Evolutionary conservation across 768 basidiomycete genomes (phyloP), one percentile per base, ranked within the genome.

Genomic region (Botryobasidium botryosum): DNA sequence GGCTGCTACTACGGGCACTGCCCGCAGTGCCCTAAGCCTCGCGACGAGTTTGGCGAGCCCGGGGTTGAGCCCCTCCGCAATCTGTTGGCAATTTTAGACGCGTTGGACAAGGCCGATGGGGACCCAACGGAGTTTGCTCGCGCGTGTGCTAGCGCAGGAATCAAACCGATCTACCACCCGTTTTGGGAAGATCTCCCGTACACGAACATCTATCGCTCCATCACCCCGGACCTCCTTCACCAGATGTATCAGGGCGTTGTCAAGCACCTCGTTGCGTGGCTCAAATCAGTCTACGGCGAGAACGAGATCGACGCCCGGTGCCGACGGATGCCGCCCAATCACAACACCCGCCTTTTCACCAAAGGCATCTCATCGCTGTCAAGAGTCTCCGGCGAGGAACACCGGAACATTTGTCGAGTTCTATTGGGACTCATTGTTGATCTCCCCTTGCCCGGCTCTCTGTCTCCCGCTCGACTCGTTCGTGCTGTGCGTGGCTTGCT

Each of bases 401-500:
- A 47, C 20, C 35, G 38, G 40, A 28, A 53, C 17, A 46, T 51
- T 23, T 36, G 33, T 4, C 4, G n/a, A 12, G 20, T 41, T 20
- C 46, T 52, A 3, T 35, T 36, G 39, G 41, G 25, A 5, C n/a
- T n/a, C n/a, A n/a, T n/a, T n/a, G n/a, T n/a, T n/a, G n/a, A n/a
- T n/a, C n/a, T n/a, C n/a, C n/a, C n/a, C n/a, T n/a, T n/a, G n/a
- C n/a, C n/a, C n/a, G n/a, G n/a, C n/a, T n/a, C n/a, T n/a, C n/a
- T n/a, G 25, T 23, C 17, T 12, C 18, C n/a, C 48, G 54, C 7
- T 2, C 48, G 59, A 0, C 56, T 57, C 6, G 35, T 58, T 3
- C 26, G 36, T 5, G 59, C 59, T n/a, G 45, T 50, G 1, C 54
- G 59, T 1, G 61, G 54, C 0, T 23, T 67, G 0, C 50, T 67